Percentiles rank a stretch among this genome's conserved stretches.
phyloP scores from a whole-genome alignment of 768 basidiomycete species.

The Trametes meyenii region DNA sequence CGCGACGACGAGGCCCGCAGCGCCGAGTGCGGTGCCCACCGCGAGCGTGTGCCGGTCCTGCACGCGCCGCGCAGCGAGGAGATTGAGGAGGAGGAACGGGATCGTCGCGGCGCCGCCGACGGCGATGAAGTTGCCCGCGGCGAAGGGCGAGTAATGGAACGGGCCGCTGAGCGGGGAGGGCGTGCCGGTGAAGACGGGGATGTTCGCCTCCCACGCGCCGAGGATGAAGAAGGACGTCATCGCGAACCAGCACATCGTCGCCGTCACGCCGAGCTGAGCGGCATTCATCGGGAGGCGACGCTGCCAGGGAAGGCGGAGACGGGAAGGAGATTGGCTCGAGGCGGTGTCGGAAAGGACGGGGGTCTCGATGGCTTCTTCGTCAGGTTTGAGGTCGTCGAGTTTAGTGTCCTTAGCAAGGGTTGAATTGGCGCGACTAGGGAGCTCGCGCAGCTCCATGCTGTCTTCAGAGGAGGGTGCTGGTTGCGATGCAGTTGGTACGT shows the following conservation, averaged over 20 bases:
- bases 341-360: too few species aligned
- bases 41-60: conserved; percentile 65
- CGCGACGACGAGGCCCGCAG: conserved; percentile 54
- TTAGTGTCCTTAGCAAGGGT: not conserved
- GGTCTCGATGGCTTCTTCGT: not conserved
- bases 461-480: not conserved
- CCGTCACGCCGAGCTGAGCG: conserved; percentile 53
- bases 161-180: conserved; percentile 28
- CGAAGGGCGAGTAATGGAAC: conserved; percentile 61
- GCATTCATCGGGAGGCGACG: not conserved
- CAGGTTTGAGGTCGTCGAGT: not conserved
- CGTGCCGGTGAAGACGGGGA: conserved; percentile 56
- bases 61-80: conserved; percentile 55
- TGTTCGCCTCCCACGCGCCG: conserved; percentile 69
- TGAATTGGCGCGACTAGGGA: not conserved
- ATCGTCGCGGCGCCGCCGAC: conserved; percentile 63
- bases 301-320: not conserved
- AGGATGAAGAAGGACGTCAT: conserved; percentile 74
- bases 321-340: not conserved
- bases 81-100: conserved; percentile 67
- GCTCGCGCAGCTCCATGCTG: not conserved
- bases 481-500: too few species aligned
- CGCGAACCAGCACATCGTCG: conserved; percentile 71
- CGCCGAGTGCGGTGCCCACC: conserved; percentile 52
- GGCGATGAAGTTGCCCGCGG: conserved; percentile 73